These are phyloP conservation scores for Ophiostoma fasciatum DNA, from an alignment of 2,329 filamentous ascomycete genomes.

Conservation along the genomic window DNA sequence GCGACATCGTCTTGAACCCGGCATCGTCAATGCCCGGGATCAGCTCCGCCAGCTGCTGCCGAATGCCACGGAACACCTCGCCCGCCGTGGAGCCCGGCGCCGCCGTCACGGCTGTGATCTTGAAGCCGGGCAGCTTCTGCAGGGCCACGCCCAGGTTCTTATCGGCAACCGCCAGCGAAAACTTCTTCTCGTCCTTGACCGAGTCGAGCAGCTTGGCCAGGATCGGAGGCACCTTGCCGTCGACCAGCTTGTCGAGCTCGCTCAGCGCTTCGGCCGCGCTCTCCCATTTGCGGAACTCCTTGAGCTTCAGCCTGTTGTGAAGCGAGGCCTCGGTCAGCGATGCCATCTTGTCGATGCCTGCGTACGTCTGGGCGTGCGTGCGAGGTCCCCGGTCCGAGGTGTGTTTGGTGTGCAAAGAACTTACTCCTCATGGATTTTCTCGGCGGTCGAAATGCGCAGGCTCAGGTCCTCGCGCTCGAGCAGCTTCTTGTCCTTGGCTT, in stretches of 20 bases:
- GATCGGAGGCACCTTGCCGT: slow-evolving; percentile 88
- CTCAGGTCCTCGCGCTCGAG: slow-evolving; percentile 74
- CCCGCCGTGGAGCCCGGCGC: slow-evolving; percentile 67
- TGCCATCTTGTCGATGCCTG: too few relatives aligned
- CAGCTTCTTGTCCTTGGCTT: slow-evolving; percentile 97
- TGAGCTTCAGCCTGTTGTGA: slow-evolving; percentile 80
- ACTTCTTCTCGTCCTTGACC: slow-evolving; percentile 96
- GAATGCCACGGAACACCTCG: slow-evolving; percentile 89
- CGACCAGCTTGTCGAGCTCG: slow-evolving; percentile 75
- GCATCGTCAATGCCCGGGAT: slow-evolving; percentile 76
- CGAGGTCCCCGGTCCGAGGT: too few relatives aligned
- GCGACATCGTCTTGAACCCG: slow-evolving; percentile 84
- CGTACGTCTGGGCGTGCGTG: too few relatives aligned
- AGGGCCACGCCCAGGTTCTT: slow-evolving; percentile 85
- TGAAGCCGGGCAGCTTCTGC: slow-evolving; percentile 77
- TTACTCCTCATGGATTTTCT: slow-evolving; percentile 77
- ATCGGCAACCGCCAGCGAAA: slow-evolving; percentile 84
- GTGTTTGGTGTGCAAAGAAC: slow-evolving; percentile 20
- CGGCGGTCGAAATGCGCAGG: slow-evolving; percentile 56
- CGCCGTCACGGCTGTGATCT: slow-evolving; percentile 66
- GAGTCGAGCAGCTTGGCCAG: slow-evolving; percentile 69
- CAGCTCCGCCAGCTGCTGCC: slow-evolving; percentile 75
- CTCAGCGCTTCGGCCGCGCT: slow-evolving; percentile 81
- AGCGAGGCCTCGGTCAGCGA: not conserved
- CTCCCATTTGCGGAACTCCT: slow-evolving; percentile 95